A percentile compares a stretch with the other conserved stretches of the same genome.
These are phyloP conservation scores for Candida sithepensis DNA, from an alignment of 805 yeast species.

Conservation along the genomic window DNA sequence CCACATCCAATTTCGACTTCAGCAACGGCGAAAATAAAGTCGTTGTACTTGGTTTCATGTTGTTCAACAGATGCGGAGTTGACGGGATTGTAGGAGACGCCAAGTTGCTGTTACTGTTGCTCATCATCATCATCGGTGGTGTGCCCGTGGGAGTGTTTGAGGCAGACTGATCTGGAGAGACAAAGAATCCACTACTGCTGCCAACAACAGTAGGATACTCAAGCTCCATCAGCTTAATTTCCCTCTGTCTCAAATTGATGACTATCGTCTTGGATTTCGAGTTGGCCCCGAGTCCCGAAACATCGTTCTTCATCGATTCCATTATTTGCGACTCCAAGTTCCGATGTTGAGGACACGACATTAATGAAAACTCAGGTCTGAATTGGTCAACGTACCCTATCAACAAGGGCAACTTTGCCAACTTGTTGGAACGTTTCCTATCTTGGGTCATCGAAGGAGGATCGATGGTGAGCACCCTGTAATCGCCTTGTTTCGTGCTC, in stretches of 20 bases:
- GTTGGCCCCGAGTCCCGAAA: constrained; percentile 19
- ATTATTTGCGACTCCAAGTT: constrained; percentile 42
- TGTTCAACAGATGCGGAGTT: neutral
- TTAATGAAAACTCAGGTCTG: constrained; percentile 48
- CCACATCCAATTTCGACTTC: constrained; percentile 6
- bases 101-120: too few relatives aligned
- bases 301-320: constrained; percentile 46
- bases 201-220: neutral
- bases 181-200: neutral
- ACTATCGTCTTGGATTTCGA: constrained; percentile 17
- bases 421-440: neutral
- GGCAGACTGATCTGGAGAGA: neutral
- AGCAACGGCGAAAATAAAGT: constrained; percentile 13
- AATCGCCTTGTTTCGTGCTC: constrained; percentile 1
- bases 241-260: constrained; percentile 27
- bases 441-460: neutral
- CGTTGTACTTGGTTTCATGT: constrained; percentile 11
- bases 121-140: too few relatives aligned
- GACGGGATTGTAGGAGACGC: neutral
- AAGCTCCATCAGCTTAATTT: constrained; percentile 22
- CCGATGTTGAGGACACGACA: constrained; percentile 46
- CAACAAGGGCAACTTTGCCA: constrained; percentile 22
- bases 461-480: neutral
- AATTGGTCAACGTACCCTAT: constrained; percentile 45
- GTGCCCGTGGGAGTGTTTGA: neutral